Conservation (phyloP, 345 rosid genomes). For the Boechera stricta region DNA sequence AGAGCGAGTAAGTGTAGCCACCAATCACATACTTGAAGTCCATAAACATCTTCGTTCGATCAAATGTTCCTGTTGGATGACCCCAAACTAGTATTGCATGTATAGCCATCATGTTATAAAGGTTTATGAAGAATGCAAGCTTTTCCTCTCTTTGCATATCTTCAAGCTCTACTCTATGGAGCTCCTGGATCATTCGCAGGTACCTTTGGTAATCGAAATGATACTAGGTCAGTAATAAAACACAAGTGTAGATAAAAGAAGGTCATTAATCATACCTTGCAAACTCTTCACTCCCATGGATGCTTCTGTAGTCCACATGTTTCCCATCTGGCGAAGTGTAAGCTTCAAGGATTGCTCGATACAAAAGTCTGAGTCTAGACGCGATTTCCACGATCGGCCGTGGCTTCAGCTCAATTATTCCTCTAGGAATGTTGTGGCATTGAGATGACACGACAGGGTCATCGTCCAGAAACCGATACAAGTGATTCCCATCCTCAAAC, state of each 20-base stretch:
- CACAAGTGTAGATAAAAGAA: slow-evolving; percentile 13
- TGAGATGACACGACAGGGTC: slow-evolving; percentile 75
- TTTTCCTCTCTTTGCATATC: slow-evolving; percentile 76
- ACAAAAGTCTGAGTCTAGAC: slow-evolving; percentile 68
- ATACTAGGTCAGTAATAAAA: slow-evolving; percentile 1
- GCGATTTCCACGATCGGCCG: slow-evolving; percentile 71
- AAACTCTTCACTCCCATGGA: slow-evolving; percentile 95
- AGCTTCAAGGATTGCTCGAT: slow-evolving; percentile 72
- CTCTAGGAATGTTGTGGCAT: slow-evolving; percentile 83
- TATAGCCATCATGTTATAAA: slow-evolving; percentile 88
- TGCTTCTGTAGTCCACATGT: slow-evolving; percentile 86
- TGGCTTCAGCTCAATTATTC: slow-evolving; percentile 76
- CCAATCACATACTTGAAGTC: slow-evolving; percentile 85
- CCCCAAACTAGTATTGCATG: slow-evolving; percentile 80
- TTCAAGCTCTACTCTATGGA: slow-evolving; percentile 74
- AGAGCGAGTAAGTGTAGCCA: slow-evolving; percentile 76
- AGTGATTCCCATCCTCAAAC: slow-evolving; percentile 82
- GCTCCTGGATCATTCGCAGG: slow-evolving; percentile 77
- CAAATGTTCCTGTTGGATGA: slow-evolving; percentile 73
- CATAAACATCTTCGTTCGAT: slow-evolving; percentile 69
- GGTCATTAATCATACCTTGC: slow-evolving; percentile 61
- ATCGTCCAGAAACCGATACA: slow-evolving; percentile 81
- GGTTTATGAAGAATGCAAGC: slow-evolving; percentile 83
- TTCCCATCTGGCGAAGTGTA: slow-evolving; percentile 75
- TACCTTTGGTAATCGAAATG: slow-evolving; percentile 53